Percentiles rank a stretch among this genome's conserved stretches.
phyloP scores from a whole-genome alignment of 352 stramenopile species.

The Proteromonas lacertae region DNA sequence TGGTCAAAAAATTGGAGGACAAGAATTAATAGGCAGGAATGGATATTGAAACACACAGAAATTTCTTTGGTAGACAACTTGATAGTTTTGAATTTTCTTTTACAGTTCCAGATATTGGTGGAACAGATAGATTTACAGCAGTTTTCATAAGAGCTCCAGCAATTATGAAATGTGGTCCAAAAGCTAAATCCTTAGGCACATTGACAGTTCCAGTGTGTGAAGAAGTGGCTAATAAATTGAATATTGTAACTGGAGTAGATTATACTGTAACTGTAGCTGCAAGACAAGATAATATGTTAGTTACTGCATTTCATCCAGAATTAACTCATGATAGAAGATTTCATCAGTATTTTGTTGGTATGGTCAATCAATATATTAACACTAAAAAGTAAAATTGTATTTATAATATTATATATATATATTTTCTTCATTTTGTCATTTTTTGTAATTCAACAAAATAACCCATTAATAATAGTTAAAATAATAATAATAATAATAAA shows the following conservation, averaged over 20 bases:
- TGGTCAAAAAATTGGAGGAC: constrained; percentile 21
- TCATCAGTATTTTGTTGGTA: constrained; percentile 39
- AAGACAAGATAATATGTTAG: constrained; percentile 32
- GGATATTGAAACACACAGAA: neutral
- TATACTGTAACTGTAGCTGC: constrained; percentile 11
- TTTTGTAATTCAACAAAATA: neutral
- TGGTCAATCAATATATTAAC: constrained; percentile 5
- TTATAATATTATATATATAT: no score
- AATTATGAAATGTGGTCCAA: constrained; percentile 42
- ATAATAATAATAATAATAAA: no score
- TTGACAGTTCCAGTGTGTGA: neutral
- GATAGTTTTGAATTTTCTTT: no score
- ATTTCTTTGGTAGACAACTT: constrained; percentile 1
- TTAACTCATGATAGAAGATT: constrained; percentile 35
- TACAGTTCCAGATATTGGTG: no score
- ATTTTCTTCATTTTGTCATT: neutral
- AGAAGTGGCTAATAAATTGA: no score
- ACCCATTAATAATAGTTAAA: no score
- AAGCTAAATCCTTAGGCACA: constrained; percentile 22
- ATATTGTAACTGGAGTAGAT: neutral
- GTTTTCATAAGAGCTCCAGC: constrained; percentile 54
- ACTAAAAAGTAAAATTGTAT: no score
- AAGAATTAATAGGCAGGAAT: constrained; percentile 25
- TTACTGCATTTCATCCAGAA: constrained; percentile 50
- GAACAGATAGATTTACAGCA: neutral